Evolutionary conservation across 257 asterid species (phyloP), one percentile per base, ranked within the genome.

Genomic region (Jacaranda copaia): DNA sequence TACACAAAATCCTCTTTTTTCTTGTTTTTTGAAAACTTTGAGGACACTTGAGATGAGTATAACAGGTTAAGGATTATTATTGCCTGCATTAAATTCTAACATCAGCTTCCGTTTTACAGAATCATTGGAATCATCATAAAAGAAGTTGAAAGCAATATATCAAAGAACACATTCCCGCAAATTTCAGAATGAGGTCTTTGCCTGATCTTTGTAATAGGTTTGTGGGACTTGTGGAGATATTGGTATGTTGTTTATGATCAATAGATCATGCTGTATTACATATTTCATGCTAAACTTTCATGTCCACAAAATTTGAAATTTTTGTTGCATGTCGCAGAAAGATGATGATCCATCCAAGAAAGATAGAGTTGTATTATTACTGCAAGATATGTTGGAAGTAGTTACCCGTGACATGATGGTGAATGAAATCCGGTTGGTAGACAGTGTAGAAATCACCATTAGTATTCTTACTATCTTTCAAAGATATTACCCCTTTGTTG

Each of bases 381-480:
- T 92, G 81, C 97, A 92, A 80, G 97, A 92, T 85, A 92, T 92
- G 92, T 66, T 90, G 80, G 97, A 92, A 84, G 87, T 92, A 45
- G 89, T 90, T 79, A 88, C 89, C 68, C 90, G 87, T 42, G 97
- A 92, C 85, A 92, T 92, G 91, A 88, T 92, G 91, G 91, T 86
- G 81, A 92, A 87, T 76, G 96, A 92, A 81, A 88, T 79, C 72
- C 88, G 91, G 97, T 92, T 75, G 72, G 96, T 89, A 68, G 59
- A 64, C 78, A 75, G 14, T 68, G 60, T 61, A 52, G 65, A 69
- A 70, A 67, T 38, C 35, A 55, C 60, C 39, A 68, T 71, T 65
- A 65, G 18, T 75, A 5, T 11, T n/a, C 16, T 66, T 55, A 14
- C 38, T 52, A 42, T 52, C 32, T n/a, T 35, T 14, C n/a, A 35